These are phyloP conservation scores for Carpinus fangiana DNA, from an alignment of 306 rosid genomes.

Conservation along the genomic window DNA sequence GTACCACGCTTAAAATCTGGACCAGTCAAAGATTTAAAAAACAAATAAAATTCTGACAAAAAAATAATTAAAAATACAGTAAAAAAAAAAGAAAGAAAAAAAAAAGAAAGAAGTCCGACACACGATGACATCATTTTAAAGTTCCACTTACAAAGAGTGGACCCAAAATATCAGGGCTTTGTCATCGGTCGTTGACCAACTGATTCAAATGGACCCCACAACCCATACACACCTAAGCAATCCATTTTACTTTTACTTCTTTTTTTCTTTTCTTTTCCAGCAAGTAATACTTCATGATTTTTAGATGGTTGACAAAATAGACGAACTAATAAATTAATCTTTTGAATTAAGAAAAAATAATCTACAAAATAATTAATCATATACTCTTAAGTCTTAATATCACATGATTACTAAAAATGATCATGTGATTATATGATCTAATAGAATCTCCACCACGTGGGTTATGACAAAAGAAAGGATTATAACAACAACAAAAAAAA, in stretches of 20 bases:
- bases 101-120: conserved; percentile 32
- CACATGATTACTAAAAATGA: no score
- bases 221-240: not conserved
- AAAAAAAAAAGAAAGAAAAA: conserved; percentile 3
- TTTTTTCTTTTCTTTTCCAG: not conserved
- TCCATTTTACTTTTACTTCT: not conserved
- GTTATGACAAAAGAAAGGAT: no score
- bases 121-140: conserved; percentile 18
- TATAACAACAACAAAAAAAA: no score
- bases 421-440: no score
- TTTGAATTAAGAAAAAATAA: no score
- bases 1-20: no score
- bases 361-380: no score
- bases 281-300: not conserved
- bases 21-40: no score
- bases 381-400: no score
- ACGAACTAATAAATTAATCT: no score
- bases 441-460: no score
- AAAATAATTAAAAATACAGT: not conserved
- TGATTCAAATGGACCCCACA: conserved; percentile 27
- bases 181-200: conserved; percentile 69
- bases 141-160: conserved; percentile 25
- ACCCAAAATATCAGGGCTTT: conserved; percentile 42
- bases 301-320: no score
- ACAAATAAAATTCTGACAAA: not conserved